A percentile compares a stretch with the other conserved stretches of the same genome.
phyloP scores from a whole-genome alignment of 306 rosid genomes.

The Fragaria ananassa region DNA sequence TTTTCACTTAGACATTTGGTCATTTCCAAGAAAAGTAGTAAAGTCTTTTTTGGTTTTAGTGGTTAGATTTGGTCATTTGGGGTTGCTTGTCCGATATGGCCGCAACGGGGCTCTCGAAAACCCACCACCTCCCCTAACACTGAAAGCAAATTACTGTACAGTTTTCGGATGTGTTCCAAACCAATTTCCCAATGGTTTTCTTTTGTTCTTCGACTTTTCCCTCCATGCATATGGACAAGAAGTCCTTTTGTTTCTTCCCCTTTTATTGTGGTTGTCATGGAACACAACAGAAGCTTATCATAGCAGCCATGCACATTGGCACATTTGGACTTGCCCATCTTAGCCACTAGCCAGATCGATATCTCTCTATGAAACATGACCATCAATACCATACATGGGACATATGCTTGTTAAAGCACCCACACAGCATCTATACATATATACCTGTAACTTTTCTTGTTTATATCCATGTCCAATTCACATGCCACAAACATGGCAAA shows the following conservation, averaged over 20 bases:
- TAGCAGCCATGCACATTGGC: neutral
- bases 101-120: slow-evolving; percentile 26
- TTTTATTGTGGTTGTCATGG: slow-evolving; percentile 18
- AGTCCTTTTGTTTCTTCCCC: neutral
- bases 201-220: slow-evolving; percentile 11
- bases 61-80: slow-evolving; percentile 26
- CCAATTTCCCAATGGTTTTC: neutral
- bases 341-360: too few relatives aligned
- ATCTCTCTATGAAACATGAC: slow-evolving; percentile 23
- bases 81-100: slow-evolving; percentile 33
- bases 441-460: slow-evolving; percentile 17
- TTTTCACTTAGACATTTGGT: slow-evolving; percentile 20
- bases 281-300: slow-evolving; percentile 9
- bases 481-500: slow-evolving; percentile 61
- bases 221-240: neutral
- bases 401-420: slow-evolving; percentile 41
- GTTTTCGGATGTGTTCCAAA: slow-evolving; percentile 31
- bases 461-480: slow-evolving; percentile 53
- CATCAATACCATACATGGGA: slow-evolving; percentile 31
- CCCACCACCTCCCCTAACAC: slow-evolving; percentile 17
- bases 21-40: slow-evolving; percentile 38
- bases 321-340: slow-evolving; percentile 11
- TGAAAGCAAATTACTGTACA: too few relatives aligned
- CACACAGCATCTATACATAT: slow-evolving; percentile 6
- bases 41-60: slow-evolving; percentile 40